A percentile compares a stretch with the other conserved stretches of the same genome.
phyloP scores from a whole-genome alignment of 805 yeast species.

The Candida morakotiae region DNA sequence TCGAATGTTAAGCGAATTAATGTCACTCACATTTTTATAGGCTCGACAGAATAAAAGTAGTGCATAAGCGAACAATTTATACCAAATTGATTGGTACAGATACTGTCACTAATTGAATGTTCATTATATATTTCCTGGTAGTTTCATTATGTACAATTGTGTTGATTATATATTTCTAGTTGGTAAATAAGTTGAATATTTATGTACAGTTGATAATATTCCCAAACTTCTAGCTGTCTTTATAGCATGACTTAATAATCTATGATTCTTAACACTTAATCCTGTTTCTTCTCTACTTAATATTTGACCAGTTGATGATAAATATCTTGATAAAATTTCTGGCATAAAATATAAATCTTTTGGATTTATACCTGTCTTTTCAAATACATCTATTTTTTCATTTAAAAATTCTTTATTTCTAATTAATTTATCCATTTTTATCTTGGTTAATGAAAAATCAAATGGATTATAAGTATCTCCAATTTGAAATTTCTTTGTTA shows the following conservation, averaged over 20 bases:
- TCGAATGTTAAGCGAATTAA: background rate
- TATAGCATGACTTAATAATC: constrained; percentile 68
- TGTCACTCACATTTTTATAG: background rate
- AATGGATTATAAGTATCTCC: constrained; percentile 73
- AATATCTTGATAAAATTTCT: constrained; percentile 56
- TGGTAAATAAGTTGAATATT: constrained; percentile 47
- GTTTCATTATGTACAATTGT: background rate
- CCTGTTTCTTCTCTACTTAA: constrained; percentile 71
- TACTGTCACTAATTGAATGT: too few species aligned
- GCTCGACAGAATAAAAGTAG: background rate
- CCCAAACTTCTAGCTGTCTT: constrained; percentile 81
- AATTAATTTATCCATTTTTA: constrained; percentile 45
- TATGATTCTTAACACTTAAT: constrained; percentile 62
- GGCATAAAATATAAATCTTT: constrained; percentile 71
- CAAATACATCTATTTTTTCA: constrained; percentile 33
- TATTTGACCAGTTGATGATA: constrained; percentile 73
- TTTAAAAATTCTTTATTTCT: constrained; percentile 17
- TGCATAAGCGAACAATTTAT: background rate
- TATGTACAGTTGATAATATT: constrained; percentile 70
- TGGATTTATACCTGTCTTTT: constrained; percentile 57
- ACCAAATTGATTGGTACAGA: background rate
- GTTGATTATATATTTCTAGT: constrained; percentile 25
- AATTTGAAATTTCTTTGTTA: constrained; percentile 44
- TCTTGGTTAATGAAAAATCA: constrained; percentile 64
- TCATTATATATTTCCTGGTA: too few species aligned